phyloP scores from a whole-genome alignment of 306 rosid genomes.

The Lupinus albus region DNA sequence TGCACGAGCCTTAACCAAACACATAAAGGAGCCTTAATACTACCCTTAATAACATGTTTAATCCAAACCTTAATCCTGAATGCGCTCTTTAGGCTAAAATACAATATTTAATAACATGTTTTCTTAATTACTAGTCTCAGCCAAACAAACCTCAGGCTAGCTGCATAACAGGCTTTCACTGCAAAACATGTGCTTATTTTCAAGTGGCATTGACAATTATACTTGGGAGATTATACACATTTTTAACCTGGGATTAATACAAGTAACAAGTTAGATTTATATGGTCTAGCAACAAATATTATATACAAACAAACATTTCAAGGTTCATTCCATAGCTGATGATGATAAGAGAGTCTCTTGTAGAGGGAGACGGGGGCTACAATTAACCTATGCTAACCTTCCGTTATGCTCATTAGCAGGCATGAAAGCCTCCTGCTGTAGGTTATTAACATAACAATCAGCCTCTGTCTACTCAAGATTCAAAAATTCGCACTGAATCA shows the following conservation, averaged over 20 bases:
- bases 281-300: neutral
- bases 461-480: slow-evolving; percentile 48
- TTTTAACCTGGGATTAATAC: neutral
- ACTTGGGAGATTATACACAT: no score
- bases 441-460: slow-evolving; percentile 6
- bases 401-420: neutral
- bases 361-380: neutral
- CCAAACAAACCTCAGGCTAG: slow-evolving; percentile 6
- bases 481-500: slow-evolving; percentile 66
- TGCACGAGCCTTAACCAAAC: slow-evolving; percentile 44
- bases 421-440: neutral
- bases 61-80: slow-evolving; percentile 1
- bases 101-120: neutral
- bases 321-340: neutral
- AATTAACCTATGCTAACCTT: slow-evolving; percentile 25
- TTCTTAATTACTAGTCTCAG: neutral
- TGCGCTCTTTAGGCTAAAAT: neutral
- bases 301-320: slow-evolving; percentile 13
- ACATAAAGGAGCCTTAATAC: no score
- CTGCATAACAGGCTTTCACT: neutral
- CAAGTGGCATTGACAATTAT: neutral
- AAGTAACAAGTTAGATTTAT: neutral
- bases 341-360: neutral
- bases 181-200: neutral
- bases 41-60: no score